Conservation (phyloP, 176 grass and related monocot species). For the Urochloa ruziziensis region DNA sequence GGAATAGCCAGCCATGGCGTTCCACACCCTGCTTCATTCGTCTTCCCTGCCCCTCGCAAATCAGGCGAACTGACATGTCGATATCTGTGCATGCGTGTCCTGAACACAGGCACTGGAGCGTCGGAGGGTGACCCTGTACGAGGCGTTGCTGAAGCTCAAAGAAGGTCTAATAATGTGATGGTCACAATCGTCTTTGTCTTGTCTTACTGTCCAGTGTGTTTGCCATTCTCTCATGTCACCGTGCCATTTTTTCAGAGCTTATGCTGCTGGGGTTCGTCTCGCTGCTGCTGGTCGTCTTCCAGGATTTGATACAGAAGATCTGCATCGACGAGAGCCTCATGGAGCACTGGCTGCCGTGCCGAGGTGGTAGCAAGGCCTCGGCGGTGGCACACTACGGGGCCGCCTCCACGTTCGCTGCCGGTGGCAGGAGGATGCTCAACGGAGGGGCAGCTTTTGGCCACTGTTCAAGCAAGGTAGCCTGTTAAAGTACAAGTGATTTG, state of each 20-base stretch:
- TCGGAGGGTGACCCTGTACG: conserved; percentile 61
- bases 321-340: conserved; percentile 61
- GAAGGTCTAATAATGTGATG: conserved; percentile 55
- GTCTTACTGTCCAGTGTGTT: too few species aligned
- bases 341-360: conserved; percentile 56
- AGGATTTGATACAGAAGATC: conserved; percentile 47
- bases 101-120: conserved; percentile 29
- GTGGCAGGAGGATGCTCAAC: conserved; percentile 37
- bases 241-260: conserved; percentile 44
- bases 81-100: neutral
- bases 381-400: conserved; percentile 1
- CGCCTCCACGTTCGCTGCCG: neutral
- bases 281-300: conserved; percentile 64
- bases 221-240: too few species aligned
- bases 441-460: conserved; percentile 7
- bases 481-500: too few species aligned
- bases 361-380: neutral
- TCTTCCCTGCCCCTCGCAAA: too few species aligned
- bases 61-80: neutral
- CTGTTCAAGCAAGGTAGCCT: conserved; percentile 43
- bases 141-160: conserved; percentile 75
- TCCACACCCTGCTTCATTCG: too few species aligned
- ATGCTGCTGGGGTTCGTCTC: conserved; percentile 92
- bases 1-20: too few species aligned
- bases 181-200: neutral